These are phyloP conservation scores for Rubus parviflorus DNA, from an alignment of 306 rosid genomes.

Conservation along the genomic window DNA sequence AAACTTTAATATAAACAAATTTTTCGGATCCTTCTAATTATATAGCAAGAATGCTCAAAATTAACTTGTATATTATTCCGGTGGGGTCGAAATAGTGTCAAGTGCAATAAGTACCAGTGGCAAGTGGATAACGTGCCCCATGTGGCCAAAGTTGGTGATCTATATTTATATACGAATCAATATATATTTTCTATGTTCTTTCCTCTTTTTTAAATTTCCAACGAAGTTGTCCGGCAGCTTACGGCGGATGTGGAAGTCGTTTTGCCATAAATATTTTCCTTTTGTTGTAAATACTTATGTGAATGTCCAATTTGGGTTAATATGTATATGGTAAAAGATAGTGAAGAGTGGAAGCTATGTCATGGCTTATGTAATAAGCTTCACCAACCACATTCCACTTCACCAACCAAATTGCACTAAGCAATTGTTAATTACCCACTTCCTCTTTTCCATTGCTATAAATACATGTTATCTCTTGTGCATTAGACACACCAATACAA, in stretches of 20 bases:
- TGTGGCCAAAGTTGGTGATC: neutral
- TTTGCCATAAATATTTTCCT: neutral
- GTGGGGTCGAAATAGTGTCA: neutral
- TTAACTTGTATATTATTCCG: neutral
- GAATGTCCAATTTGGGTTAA: too few relatives aligned
- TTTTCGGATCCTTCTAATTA: neutral
- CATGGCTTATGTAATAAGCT: too few relatives aligned
- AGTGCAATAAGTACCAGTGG: neutral
- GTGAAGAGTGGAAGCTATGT: too few relatives aligned
- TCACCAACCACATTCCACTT: too few relatives aligned
- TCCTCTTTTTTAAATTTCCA: neutral
- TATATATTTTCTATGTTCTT: neutral
- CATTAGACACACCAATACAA: too few relatives aligned
- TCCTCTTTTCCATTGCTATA: too few relatives aligned
- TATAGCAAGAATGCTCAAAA: neutral
- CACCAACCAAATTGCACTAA: too few relatives aligned
- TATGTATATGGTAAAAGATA: too few relatives aligned
- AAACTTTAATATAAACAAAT: neutral
- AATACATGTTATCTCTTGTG: too few relatives aligned
- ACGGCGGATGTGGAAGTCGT: neutral
- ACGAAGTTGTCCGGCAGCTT: neutral
- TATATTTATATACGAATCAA: neutral
- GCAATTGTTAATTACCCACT: too few relatives aligned
- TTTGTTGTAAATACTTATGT: too few relatives aligned
- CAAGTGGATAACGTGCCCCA: slow-evolving; percentile 6